A percentile compares a stretch with the other conserved stretches of the same genome.
Conservation (phyloP, 1,284 basidiomycete genomes). For the Ganoderma boninense region DNA sequence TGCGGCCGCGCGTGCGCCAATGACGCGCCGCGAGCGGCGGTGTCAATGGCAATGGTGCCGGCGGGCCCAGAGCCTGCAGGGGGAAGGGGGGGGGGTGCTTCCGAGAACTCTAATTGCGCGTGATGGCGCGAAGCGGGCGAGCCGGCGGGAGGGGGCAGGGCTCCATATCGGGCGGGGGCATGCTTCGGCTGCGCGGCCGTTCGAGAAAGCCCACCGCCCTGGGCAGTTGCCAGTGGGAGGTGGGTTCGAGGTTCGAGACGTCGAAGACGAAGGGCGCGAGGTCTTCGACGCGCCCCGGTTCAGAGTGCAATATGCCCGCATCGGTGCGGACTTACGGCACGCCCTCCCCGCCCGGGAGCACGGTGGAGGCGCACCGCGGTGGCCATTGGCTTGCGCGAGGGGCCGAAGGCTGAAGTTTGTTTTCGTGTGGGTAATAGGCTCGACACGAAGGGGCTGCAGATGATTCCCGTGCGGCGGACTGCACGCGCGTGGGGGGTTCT, state of each 20-base stretch:
- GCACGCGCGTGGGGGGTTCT: not conserved
- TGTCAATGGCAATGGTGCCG: too few relatives aligned
- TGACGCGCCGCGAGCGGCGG: not conserved
- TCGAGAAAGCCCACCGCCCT: not conserved
- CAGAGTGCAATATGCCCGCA: conserved; percentile 8
- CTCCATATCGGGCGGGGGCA: not conserved
- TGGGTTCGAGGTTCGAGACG: not conserved
- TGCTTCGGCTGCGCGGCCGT: not conserved
- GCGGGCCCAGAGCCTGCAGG: not conserved
- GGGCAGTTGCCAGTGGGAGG: too few relatives aligned
- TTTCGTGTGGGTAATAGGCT: not conserved
- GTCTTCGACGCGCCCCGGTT: not conserved
- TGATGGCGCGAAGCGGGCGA: not conserved
- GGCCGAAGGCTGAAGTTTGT: not conserved
- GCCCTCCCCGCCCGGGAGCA: not conserved
- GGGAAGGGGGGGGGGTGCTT: not conserved
- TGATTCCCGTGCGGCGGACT: not conserved
- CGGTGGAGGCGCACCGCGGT: not conserved
- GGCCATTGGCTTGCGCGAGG: not conserved
- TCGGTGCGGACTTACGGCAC: not conserved
- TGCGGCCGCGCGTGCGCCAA: not conserved
- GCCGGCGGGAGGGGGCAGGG: not conserved
- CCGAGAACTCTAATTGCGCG: conserved; percentile 4
- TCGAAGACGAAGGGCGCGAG: not conserved
- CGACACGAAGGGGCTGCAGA: not conserved